A percentile compares a stretch with the other conserved stretches of the same genome.
These are phyloP conservation scores for Coniferiporia sulphurascens DNA, from an alignment of 1,284 basidiomycete genomes.

Conservation along the genomic window DNA sequence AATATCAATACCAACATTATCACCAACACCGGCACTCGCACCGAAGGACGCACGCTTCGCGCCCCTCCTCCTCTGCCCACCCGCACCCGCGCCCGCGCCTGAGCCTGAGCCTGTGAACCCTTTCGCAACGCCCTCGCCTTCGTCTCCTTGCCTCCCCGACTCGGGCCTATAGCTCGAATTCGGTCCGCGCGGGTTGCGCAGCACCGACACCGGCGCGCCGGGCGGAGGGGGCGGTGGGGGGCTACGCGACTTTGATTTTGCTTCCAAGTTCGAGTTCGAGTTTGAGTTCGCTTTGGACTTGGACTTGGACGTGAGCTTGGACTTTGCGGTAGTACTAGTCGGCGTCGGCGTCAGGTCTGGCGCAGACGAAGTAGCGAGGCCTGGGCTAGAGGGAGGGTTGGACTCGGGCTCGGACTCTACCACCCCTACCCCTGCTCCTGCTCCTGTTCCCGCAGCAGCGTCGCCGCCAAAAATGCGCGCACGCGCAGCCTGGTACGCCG, in stretches of 20 bases:
- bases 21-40: not conserved
- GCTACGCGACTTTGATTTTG: not conserved
- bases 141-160: not conserved
- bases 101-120: slow-evolving; percentile 15
- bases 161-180: not conserved
- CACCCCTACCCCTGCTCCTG: no score
- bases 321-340: no score
- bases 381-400: no score
- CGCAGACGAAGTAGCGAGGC: no score
- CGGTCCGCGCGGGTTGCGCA: slow-evolving; percentile 21
- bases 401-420: not conserved
- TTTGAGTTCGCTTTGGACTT: no score
- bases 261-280: not conserved
- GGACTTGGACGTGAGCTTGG: no score
- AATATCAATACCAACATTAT: no score
- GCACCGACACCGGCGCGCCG: slow-evolving; percentile 1
- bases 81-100: not conserved
- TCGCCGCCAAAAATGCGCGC: slow-evolving; percentile 24
- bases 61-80: not conserved
- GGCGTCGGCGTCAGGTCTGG: no score
- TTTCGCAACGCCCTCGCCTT: not conserved
- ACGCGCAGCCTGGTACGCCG: slow-evolving; percentile 23
- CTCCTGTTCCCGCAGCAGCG: not conserved
- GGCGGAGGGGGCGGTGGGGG: not conserved
- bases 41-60: not conserved